A percentile compares a stretch with the other conserved stretches of the same genome.
Conservation (phyloP, 306 rosid species). For the Biancaea sappan region DNA sequence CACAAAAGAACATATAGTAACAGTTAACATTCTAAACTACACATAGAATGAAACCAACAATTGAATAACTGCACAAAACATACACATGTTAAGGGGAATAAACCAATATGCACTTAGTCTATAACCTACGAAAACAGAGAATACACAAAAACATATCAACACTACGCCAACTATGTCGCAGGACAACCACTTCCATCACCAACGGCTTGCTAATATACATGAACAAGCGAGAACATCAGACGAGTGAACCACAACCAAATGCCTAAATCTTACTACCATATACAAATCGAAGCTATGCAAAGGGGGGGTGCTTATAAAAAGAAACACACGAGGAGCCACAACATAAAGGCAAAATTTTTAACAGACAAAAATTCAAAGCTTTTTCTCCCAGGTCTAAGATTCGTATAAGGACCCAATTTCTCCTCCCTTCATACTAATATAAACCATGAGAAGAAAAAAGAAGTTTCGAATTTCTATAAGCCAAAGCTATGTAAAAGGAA, state of each 20-base stretch:
- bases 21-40: background rate
- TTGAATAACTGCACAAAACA: background rate
- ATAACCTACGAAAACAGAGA: background rate
- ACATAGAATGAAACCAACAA: background rate
- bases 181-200: background rate
- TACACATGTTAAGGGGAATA: background rate
- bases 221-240: background rate
- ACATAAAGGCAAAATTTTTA: background rate
- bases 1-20: background rate
- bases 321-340: background rate
- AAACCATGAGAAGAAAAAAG: background rate
- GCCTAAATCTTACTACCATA: background rate
- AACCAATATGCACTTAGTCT: no score
- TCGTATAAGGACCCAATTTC: background rate
- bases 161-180: background rate
- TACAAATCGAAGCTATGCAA: background rate
- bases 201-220: background rate
- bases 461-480: background rate
- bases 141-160: background rate
- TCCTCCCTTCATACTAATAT: no score
- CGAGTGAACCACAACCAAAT: background rate
- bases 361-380: no score
- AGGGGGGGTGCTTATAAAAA: no score
- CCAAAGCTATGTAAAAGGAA: background rate
- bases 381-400: background rate